Conservation (phyloP, 768 basidiomycete genomes). For the Saitozyma podzolica region DNA sequence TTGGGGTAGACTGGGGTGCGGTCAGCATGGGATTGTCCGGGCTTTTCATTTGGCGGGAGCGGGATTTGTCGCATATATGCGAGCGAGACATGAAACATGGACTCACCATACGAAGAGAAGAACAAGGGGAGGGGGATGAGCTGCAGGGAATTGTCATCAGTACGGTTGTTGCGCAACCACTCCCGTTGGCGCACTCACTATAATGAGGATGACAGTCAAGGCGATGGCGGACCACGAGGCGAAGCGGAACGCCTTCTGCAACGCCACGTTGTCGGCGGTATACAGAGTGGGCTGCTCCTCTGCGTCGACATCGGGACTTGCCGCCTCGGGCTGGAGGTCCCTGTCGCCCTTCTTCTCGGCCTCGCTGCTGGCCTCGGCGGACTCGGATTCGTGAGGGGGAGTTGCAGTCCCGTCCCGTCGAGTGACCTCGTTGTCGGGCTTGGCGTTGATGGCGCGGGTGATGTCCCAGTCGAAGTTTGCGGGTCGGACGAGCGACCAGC, state of each 20-base stretch:
- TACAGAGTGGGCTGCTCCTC: constrained; percentile 8
- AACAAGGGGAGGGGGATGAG: constrained; percentile 83
- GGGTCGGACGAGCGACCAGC: constrained; percentile 69
- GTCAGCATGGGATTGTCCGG: constrained; percentile 4
- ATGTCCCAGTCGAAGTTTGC: constrained; percentile 77
- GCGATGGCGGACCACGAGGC: constrained; percentile 64
- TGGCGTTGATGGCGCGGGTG: constrained; percentile 72
- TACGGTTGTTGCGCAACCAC: constrained; percentile 2
- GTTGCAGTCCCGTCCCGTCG: constrained; percentile 5
- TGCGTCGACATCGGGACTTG: constrained; percentile 25
- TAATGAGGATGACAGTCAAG: constrained; percentile 33
- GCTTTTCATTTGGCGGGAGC: too few relatives aligned
- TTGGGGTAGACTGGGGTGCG: constrained; percentile 22
- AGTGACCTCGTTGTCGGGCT: constrained; percentile 20
- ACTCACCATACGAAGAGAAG: constrained; percentile 64
- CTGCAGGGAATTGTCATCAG: constrained; percentile 55
- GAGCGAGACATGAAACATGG: constrained; percentile 5
- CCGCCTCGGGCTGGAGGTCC: constrained; percentile 14
- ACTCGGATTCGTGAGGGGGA: constrained; percentile 44
- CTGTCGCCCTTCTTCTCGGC: constrained; percentile 45
- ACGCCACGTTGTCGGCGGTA: constrained; percentile 58
- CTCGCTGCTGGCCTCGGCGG: constrained; percentile 24
- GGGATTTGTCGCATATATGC: neutral
- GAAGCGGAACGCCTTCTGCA: constrained; percentile 76
- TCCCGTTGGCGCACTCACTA: neutral